Evolutionary conservation across 1,139 yeast species (phyloP).

Genomic region (Debaryomyces coudertii): DNA sequence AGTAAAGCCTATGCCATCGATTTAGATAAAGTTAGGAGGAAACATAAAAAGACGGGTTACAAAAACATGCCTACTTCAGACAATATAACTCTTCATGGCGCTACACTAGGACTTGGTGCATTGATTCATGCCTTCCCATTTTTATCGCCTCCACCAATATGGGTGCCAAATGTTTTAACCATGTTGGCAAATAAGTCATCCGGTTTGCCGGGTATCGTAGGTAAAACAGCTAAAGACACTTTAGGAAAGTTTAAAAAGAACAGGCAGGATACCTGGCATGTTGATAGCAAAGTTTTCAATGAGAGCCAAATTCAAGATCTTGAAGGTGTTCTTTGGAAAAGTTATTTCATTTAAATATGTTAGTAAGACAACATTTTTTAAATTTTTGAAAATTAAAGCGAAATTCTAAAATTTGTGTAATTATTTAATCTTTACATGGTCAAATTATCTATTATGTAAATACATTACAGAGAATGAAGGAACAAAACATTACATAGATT

Average conservation of each 20-base stretch:
- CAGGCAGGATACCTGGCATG: conserved; percentile 96
- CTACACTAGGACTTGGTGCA: conserved; percentile 88
- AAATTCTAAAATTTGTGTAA: not conserved
- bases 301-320: conserved; percentile 84
- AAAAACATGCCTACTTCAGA: conserved; percentile 44
- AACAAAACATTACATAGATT: not conserved
- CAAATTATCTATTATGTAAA: not conserved
- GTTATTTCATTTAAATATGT: conserved; percentile 70
- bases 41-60: conserved; percentile 30
- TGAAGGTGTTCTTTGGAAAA: conserved; percentile 93
- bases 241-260: conserved; percentile 88
- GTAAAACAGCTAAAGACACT: conserved; percentile 81
- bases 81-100: conserved; percentile 68
- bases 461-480: not conserved
- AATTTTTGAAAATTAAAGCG: not conserved
- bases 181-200: conserved; percentile 71
- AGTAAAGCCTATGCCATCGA: conserved; percentile 28
- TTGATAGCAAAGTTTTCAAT: conserved; percentile 77
- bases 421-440: too few relatives aligned
- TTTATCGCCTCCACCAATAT: conserved; percentile 84
- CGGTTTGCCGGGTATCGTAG: conserved; percentile 74
- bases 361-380: not conserved
- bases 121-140: conserved; percentile 90
- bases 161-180: conserved; percentile 82
- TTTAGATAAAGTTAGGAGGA: conserved; percentile 37